Evolutionary conservation across 495 filamentous ascomycete species (phyloP).

Genomic region (Friedmanniomyces endolithicus): DNA sequence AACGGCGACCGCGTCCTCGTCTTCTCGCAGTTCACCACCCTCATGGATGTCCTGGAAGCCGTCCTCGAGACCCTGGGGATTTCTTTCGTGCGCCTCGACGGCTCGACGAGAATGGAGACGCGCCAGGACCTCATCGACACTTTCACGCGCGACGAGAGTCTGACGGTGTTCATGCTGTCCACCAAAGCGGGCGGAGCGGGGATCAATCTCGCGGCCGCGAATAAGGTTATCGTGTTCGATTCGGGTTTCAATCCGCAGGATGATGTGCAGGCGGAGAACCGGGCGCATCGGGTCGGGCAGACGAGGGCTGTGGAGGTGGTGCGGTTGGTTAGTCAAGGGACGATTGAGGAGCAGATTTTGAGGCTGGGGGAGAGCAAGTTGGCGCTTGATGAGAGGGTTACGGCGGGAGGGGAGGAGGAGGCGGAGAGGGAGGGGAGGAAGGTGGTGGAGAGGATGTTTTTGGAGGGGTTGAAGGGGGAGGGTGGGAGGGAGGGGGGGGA

Average conservation of each 20-base stretch:
- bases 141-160: conserved; percentile 61
- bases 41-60: conserved; percentile 77
- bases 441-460: conserved; percentile 53
- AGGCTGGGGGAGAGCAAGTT: conserved; percentile 82
- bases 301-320: conserved; percentile 76
- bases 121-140: conserved; percentile 78
- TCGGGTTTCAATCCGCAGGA: conserved; percentile 93
- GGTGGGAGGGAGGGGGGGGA: conserved; percentile 14
- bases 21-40: conserved; percentile 85
- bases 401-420: conserved; percentile 40
- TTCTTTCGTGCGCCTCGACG: conserved; percentile 69
- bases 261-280: conserved; percentile 90
- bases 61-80: conserved; percentile 65
- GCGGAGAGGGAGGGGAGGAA: conserved; percentile 47
- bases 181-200: conserved; percentile 90
- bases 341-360: conserved; percentile 88
- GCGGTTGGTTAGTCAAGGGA: conserved; percentile 65
- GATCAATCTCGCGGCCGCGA: conserved; percentile 87
- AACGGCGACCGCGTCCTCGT: conserved; percentile 80
- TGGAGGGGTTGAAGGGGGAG: conserved; percentile 25
- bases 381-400: conserved; percentile 76
- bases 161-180: conserved; percentile 83
- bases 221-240: conserved; percentile 97
- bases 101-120: conserved; percentile 66
- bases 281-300: conserved; percentile 89